Evolutionary conservation across 768 basidiomycete species (phyloP).

Genomic region (Chalciporus piperatus): DNA sequence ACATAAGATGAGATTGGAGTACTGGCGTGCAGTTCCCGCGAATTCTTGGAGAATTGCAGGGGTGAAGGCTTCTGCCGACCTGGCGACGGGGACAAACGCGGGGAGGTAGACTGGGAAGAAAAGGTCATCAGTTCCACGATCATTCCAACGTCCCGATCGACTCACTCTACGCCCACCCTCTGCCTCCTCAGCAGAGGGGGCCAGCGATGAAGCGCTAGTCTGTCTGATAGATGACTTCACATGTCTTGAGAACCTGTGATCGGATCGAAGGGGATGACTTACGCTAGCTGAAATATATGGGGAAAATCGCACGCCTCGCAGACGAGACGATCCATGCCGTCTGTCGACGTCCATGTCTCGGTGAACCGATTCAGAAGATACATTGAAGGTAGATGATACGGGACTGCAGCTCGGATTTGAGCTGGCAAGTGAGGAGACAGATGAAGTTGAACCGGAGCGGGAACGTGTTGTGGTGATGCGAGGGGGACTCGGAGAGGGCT

Average conservation of each 20-base stretch:
- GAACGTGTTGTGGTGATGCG: constrained; percentile 24
- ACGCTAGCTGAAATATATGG: constrained; percentile 31
- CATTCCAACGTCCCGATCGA: constrained; percentile 25
- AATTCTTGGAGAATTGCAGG: constrained; percentile 46
- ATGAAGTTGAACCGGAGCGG: constrained; percentile 44
- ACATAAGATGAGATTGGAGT: constrained; percentile 81
- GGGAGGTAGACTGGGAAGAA: constrained; percentile 32
- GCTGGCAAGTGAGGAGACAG: constrained; percentile 43
- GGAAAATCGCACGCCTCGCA: constrained; percentile 29
- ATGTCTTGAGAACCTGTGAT: background rate
- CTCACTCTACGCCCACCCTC: constrained; percentile 33
- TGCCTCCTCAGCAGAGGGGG: constrained; percentile 19
- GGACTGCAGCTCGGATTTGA: constrained; percentile 30
- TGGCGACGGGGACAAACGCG: constrained; percentile 40
- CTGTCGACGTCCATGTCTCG: constrained; percentile 32
- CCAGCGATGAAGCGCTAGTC: constrained; percentile 43
- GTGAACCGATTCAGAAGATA: constrained; percentile 20
- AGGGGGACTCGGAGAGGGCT: constrained; percentile 26
- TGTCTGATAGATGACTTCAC: constrained; percentile 42
- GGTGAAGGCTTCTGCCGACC: constrained; percentile 42
- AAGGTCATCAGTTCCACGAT: constrained; percentile 31
- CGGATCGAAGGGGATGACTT: constrained; percentile 1
- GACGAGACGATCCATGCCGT: constrained; percentile 25
- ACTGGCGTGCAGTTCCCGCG: constrained; percentile 57
- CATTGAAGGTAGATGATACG: constrained; percentile 37